A percentile compares a stretch with the other conserved stretches of the same genome.
These are phyloP conservation scores for Chlorophyllum brunneum DNA, from an alignment of 768 basidiomycete genomes.

Conservation along the genomic window DNA sequence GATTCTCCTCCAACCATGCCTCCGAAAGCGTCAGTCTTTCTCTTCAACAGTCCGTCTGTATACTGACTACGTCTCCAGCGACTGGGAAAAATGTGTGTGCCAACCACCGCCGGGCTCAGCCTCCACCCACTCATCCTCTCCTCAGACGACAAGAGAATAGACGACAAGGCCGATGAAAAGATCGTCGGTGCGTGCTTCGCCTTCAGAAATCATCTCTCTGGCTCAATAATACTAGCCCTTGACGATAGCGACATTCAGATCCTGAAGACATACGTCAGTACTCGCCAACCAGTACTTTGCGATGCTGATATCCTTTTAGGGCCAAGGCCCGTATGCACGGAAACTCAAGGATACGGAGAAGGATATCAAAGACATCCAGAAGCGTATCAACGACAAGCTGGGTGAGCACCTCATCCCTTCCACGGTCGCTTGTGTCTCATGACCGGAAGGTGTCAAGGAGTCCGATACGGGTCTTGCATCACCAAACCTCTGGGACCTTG, in stretches of 20 bases:
- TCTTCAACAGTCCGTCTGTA: constrained; percentile 12
- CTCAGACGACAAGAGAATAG: constrained; percentile 79
- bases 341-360: constrained; percentile 84
- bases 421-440: constrained; percentile 7
- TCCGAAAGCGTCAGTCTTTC: constrained; percentile 83
- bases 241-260: constrained; percentile 99
- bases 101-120: neutral
- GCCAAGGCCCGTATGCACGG: constrained; percentile 95
- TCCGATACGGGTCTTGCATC: constrained; percentile 96
- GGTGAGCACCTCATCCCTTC: constrained; percentile 39
- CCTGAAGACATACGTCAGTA: constrained; percentile 90
- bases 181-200: constrained; percentile 61
- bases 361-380: constrained; percentile 95
- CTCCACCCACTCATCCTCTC: constrained; percentile 2
- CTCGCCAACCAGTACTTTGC: neutral
- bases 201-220: neutral
- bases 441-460: constrained; percentile 80
- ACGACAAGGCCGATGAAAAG: constrained; percentile 91
- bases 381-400: constrained; percentile 96
- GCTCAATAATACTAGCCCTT: constrained; percentile 52
- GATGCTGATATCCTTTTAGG: constrained; percentile 42
- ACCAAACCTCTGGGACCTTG: constrained; percentile 96
- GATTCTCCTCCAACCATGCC: constrained; percentile 57
- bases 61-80: constrained; percentile 41
- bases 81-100: constrained; percentile 95